Conservation (phyloP, 176 grass and related monocot species). For the Ensete glaucum region DNA sequence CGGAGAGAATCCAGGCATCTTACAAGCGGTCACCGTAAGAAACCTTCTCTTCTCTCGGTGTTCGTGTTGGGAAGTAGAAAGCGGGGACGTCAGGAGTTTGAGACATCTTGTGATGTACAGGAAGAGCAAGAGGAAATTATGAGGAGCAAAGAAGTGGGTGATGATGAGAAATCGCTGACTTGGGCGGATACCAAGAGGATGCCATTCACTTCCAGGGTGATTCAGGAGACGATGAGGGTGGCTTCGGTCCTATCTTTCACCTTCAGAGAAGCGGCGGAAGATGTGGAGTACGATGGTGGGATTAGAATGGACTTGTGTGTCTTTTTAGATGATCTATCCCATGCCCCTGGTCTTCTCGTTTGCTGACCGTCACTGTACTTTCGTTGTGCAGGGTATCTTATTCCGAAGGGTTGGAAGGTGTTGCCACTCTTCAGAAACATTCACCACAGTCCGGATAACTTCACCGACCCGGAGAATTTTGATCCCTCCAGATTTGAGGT, state of each 20-base stretch:
- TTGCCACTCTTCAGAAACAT: slow-evolving; percentile 96
- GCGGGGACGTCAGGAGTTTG: neutral
- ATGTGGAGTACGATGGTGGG: slow-evolving; percentile 89
- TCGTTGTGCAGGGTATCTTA: slow-evolving; percentile 65
- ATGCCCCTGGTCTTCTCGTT: neutral
- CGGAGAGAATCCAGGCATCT: slow-evolving; percentile 67
- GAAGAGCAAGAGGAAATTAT: slow-evolving; percentile 76
- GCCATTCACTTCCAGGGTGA: slow-evolving; percentile 64
- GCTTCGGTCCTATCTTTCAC: slow-evolving; percentile 98
- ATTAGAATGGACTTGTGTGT: neutral
- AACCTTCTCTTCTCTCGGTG: neutral
- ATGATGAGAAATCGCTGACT: slow-evolving; percentile 15
- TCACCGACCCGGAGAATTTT: slow-evolving; percentile 75
- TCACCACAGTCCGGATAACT: slow-evolving; percentile 87
- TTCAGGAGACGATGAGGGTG: slow-evolving; percentile 96
- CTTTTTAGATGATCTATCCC: neutral
- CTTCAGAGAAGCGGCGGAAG: slow-evolving; percentile 92
- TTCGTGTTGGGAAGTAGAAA: neutral
- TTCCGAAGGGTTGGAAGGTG: slow-evolving; percentile 99
- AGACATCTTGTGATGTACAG: slow-evolving; percentile 8
- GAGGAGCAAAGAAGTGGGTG: slow-evolving; percentile 27
- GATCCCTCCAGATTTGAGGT: slow-evolving; percentile 97
- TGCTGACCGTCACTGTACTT: too few species aligned
- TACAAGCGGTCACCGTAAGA: slow-evolving; percentile 75
- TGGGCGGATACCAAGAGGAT: slow-evolving; percentile 78